phyloP scores from a whole-genome alignment of 148 eudicot species.

The Polygonum maritimum region DNA sequence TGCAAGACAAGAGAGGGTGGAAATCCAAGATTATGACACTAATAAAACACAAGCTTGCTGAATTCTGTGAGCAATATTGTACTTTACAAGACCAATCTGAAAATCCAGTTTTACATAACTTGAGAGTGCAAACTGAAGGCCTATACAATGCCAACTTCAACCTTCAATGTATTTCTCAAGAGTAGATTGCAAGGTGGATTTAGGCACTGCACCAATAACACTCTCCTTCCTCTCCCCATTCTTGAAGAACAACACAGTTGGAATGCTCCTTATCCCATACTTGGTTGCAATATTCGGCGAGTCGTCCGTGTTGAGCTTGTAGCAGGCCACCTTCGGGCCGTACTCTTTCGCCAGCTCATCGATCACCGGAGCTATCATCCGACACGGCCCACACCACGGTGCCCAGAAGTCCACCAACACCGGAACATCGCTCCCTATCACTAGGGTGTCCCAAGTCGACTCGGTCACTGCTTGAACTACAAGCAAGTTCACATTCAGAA shows the following conservation, averaged over 20 bases:
- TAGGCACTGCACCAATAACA: slow-evolving; percentile 65
- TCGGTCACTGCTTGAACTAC: slow-evolving; percentile 45
- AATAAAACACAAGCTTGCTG: not conserved
- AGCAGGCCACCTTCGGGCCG: slow-evolving; percentile 42
- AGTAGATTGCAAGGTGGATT: slow-evolving; percentile 35
- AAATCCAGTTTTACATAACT: not conserved
- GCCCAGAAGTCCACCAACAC: slow-evolving; percentile 80
- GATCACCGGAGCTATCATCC: slow-evolving; percentile 51
- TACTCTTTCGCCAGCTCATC: slow-evolving; percentile 71
- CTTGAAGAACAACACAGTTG: slow-evolving; percentile 58
- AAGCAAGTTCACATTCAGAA: not conserved
- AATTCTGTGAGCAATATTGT: slow-evolving; percentile 7
- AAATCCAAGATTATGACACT: not conserved
- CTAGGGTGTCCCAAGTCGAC: slow-evolving; percentile 36
- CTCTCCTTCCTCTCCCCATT: slow-evolving; percentile 57
- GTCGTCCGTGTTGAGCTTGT: slow-evolving; percentile 67
- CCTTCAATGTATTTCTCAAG: slow-evolving; percentile 47
- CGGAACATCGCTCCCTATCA: slow-evolving; percentile 33
- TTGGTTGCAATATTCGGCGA: slow-evolving; percentile 43
- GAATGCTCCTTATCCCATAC: slow-evolving; percentile 60
- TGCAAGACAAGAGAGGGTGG: not conserved
- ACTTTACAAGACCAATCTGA: not conserved
- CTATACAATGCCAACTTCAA: slow-evolving; percentile 8
- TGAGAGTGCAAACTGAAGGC: not conserved
- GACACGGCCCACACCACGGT: slow-evolving; percentile 73